Conservation (phyloP, 2,329 filamentous ascomycete species). For the Ceratocystis diversiconidia region DNA sequence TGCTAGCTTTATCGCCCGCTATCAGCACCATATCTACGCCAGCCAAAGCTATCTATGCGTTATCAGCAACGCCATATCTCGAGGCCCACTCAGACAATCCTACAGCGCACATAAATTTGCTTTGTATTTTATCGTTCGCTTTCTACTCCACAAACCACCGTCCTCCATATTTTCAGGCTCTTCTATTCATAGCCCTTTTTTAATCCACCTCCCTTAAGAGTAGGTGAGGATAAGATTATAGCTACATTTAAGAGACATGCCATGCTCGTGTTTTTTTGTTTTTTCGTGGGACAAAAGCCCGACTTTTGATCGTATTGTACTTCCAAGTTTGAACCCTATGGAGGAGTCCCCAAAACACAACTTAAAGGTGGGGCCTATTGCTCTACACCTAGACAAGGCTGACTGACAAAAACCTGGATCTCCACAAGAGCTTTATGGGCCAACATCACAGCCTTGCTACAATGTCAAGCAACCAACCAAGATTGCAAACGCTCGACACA, state of each 20-base stretch:
- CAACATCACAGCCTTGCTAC: slow-evolving; percentile 1
- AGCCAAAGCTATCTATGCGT: not conserved
- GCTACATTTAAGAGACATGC: no score
- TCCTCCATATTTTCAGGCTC: no score
- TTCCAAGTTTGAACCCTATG: not conserved
- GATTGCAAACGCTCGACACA: not conserved
- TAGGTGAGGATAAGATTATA: no score
- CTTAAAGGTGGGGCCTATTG: not conserved
- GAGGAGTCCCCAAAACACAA: not conserved
- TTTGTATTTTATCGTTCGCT: not conserved
- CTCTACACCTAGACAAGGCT: not conserved
- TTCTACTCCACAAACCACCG: not conserved
- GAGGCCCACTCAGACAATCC: not conserved
- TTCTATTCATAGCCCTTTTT: no score
- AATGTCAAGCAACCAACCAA: not conserved
- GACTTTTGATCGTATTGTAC: no score
- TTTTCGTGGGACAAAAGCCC: no score
- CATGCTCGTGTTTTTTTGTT: no score
- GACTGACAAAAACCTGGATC: not conserved
- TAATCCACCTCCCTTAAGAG: no score
- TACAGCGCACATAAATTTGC: not conserved
- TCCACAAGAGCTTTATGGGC: not conserved
- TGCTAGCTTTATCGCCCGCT: slow-evolving; percentile 1
- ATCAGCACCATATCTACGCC: not conserved
- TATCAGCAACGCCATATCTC: not conserved